Conservation (phyloP, 495 filamentous ascomycete genomes). For the Penicillium robsamsonii region DNA sequence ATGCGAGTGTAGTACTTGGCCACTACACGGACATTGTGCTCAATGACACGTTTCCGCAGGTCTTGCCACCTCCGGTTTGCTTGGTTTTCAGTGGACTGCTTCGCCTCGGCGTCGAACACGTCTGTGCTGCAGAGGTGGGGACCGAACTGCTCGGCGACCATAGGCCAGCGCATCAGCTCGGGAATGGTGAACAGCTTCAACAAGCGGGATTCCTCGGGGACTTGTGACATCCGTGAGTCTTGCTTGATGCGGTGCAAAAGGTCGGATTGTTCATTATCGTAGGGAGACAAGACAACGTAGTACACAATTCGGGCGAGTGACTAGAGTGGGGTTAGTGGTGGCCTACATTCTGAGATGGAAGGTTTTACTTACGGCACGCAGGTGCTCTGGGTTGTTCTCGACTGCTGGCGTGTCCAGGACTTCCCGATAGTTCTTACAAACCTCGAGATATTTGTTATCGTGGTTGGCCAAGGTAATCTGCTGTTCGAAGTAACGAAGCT, state of each 20-base stretch:
- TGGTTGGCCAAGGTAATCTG: constrained; percentile 94
- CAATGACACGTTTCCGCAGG: constrained; percentile 94
- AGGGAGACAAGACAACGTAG: constrained; percentile 92
- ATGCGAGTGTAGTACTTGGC: constrained; percentile 99
- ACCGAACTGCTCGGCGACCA: constrained; percentile 81
- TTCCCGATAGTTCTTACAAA: constrained; percentile 94
- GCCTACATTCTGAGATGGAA: not conserved
- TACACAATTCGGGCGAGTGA: constrained; percentile 91
- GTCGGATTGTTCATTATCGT: constrained; percentile 98
- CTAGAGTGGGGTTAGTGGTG: constrained; percentile 38
- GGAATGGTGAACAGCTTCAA: constrained; percentile 92
- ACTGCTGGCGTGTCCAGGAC: constrained; percentile 94
- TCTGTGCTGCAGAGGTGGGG: constrained; percentile 87
- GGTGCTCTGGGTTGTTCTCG: constrained; percentile 79
- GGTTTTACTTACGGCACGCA: constrained; percentile 67
- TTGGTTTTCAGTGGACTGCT: constrained; percentile 67
- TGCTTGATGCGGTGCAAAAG: constrained; percentile 87
- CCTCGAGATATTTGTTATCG: constrained; percentile 93
- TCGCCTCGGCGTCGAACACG: constrained; percentile 64
- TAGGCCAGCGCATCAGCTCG: constrained; percentile 97
- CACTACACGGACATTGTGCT: constrained; percentile 96
- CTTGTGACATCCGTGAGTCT: constrained; percentile 60
- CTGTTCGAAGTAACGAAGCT: constrained; percentile 93
- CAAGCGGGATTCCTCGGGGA: constrained; percentile 73
- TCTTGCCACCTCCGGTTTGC: constrained; percentile 84